Conservation (phyloP, 495 filamentous ascomycete species). For the Glonium stellatum region DNA sequence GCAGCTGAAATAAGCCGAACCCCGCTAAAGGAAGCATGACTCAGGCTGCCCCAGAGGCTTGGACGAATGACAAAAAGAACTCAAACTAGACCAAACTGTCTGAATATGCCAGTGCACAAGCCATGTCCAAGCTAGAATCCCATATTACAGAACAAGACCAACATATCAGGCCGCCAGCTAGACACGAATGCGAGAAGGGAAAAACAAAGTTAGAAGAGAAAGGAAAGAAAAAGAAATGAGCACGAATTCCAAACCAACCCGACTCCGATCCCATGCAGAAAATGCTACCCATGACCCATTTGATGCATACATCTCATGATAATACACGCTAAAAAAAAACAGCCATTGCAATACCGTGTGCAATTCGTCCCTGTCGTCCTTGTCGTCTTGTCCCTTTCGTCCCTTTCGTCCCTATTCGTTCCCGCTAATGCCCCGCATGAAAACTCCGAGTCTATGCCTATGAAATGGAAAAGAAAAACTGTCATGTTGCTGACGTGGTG, state of each 20-base stretch:
- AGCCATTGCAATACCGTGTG: neutral
- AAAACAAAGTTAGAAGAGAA: constrained; percentile 9
- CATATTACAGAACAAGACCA: too few species aligned
- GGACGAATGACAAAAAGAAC: neutral
- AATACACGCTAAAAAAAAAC: constrained; percentile 11
- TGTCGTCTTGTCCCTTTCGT: constrained; percentile 3
- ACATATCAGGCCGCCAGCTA: too few species aligned
- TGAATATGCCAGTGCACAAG: too few species aligned
- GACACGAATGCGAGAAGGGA: constrained; percentile 1
- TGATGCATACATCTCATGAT: constrained; percentile 19
- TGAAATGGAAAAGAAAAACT: constrained; percentile 7
- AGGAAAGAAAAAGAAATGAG: constrained; percentile 6
- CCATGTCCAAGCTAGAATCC: too few species aligned
- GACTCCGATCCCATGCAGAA: constrained; percentile 18
- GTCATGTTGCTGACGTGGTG: neutral
- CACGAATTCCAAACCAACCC: neutral
- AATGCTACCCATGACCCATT: constrained; percentile 16
- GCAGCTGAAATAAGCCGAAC: neutral
- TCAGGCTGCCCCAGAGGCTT: neutral
- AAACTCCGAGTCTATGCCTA: constrained; percentile 18
- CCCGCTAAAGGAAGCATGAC: neutral
- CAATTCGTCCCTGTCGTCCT: neutral
- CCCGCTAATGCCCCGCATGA: constrained; percentile 10
- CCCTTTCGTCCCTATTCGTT: neutral
- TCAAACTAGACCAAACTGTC: neutral